phyloP scores from a whole-genome alignment of 352 stramenopile genomes.

The Phytophthora kernoviae region DNA sequence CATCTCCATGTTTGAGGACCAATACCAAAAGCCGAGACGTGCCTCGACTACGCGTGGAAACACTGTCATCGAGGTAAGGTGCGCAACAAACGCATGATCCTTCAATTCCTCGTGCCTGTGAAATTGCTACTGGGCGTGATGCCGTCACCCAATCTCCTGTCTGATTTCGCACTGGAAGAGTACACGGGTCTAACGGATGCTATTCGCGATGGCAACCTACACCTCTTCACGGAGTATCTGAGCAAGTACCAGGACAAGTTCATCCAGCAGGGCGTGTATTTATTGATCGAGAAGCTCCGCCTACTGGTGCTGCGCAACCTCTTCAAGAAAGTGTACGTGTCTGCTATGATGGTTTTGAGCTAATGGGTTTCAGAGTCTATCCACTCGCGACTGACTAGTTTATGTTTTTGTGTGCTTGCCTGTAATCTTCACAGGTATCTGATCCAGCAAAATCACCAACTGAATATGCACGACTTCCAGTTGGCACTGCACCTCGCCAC shows the following conservation, averaged over 20 bases:
- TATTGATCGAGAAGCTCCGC: slow-evolving; percentile 96
- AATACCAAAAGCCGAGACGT: slow-evolving; percentile 95
- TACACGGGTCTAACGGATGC: slow-evolving; percentile 90
- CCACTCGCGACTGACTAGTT: slow-evolving; percentile 3
- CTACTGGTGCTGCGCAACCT: slow-evolving; percentile 95
- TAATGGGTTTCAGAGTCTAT: background rate
- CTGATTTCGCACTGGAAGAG: slow-evolving; percentile 89
- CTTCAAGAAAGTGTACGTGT: slow-evolving; percentile 95
- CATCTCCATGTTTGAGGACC: slow-evolving; percentile 97
- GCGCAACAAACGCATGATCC: slow-evolving; percentile 94
- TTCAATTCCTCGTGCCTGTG: slow-evolving; percentile 95
- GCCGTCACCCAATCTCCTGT: slow-evolving; percentile 88
- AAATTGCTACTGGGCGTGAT: slow-evolving; percentile 94
- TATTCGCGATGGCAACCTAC: slow-evolving; percentile 92
- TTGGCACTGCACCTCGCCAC: slow-evolving; percentile 86
- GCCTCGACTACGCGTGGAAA: slow-evolving; percentile 93
- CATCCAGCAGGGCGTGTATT: slow-evolving; percentile 93
- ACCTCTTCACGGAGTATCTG: slow-evolving; percentile 93
- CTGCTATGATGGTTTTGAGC: background rate
- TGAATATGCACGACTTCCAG: slow-evolving; percentile 91
- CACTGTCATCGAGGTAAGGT: slow-evolving; percentile 88
- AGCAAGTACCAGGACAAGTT: slow-evolving; percentile 91
- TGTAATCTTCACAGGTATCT: slow-evolving; percentile 55
- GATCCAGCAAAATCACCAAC: slow-evolving; percentile 87
- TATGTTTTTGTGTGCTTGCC: slow-evolving; percentile 5